Evolutionary conservation across 2,329 filamentous ascomycete genomes (phyloP), one percentile per base, ranked within the genome.

Genomic region (Exophiala sp.): DNA sequence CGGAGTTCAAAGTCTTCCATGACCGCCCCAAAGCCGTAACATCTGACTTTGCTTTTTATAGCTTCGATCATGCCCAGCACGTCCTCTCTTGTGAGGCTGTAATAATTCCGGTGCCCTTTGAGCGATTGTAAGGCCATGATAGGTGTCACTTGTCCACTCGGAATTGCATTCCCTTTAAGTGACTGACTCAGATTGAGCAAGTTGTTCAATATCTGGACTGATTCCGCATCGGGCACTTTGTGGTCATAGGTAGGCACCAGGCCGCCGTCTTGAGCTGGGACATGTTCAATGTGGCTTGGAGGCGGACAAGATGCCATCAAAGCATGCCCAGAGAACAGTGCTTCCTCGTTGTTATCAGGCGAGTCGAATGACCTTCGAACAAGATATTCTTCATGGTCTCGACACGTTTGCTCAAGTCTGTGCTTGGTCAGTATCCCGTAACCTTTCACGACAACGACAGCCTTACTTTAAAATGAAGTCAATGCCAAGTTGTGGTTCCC

Each of bases 91-190:
- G 73, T 80, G 58, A 96, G 70, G 58, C 85, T 80, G 3, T 65
- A 65, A 56, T 90, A 81, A 55, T 84, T 75, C 30, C 85, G 80
- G 67, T 93, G 83, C 39, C 75, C 77, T 55, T 88, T 73, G 43
- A 97, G 77, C 70, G 87, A 85, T 43, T 88, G 85, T 81, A 93
- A 91, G 0, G 90, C 90, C 88, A 95, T 95, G 58, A 96, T 86
- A 0, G 93, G 93, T 14, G 91, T 97, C 62, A 97, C 87, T 50
- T 73, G 70, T 9, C 58, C 57, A 24, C 55, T 57, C 5, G 56
- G 56, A 14, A 61, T 55, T 69, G 94, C 88, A 54, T 93, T 87
- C 1, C 93, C 80, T 60, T 93, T 83, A 21, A 96, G 76, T 60
- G 83, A 82, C 60, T 83, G 80, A 70, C 88, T 95, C 48, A 96